These are phyloP conservation scores for Cystobasidiopsis lactophilus DNA, from an alignment of 768 basidiomycete genomes.

Conservation along the genomic window DNA sequence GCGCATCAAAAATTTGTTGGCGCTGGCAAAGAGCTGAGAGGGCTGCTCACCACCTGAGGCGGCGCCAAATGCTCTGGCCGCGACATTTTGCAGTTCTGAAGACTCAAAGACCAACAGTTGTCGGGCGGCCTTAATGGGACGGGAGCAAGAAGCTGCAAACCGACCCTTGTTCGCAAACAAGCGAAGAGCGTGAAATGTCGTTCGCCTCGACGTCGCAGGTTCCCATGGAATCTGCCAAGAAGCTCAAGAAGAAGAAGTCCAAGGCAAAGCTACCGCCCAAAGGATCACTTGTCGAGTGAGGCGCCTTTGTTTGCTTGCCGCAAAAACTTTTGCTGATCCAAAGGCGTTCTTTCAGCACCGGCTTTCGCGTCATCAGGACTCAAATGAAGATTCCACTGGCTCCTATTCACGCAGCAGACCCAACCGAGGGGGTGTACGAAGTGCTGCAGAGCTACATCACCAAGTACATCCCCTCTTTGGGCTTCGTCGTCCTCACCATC, in stretches of 20 bases:
- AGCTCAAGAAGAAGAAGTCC: no score
- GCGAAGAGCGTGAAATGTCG: background rate
- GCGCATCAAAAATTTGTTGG: background rate
- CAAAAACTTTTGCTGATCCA: background rate
- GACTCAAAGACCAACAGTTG: no score
- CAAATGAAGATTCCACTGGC: conserved; percentile 17
- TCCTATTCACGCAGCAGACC: conserved; percentile 20
- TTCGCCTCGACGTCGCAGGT: background rate
- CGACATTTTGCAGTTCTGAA: conserved; percentile 56
- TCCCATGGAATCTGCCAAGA: background rate
- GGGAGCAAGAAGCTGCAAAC: no score
- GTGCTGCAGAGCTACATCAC: conserved; percentile 28
- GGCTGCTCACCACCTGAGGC: conserved; percentile 56
- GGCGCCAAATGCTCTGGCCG: conserved; percentile 72
- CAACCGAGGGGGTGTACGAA: conserved; percentile 26
- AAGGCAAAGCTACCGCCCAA: background rate
- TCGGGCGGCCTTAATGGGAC: no score
- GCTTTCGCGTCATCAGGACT: conserved; percentile 17
- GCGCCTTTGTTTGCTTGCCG: background rate
- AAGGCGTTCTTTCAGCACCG: background rate
- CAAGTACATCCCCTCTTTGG: conserved; percentile 27
- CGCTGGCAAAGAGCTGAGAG: background rate
- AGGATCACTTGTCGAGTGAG: background rate
- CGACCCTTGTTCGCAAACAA: no score
- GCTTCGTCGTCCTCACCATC: conserved; percentile 27